These are phyloP conservation scores for Dendrocalamus latiflorus DNA, from an alignment of 202 grass and related monocot genomes.

Conservation along the genomic window DNA sequence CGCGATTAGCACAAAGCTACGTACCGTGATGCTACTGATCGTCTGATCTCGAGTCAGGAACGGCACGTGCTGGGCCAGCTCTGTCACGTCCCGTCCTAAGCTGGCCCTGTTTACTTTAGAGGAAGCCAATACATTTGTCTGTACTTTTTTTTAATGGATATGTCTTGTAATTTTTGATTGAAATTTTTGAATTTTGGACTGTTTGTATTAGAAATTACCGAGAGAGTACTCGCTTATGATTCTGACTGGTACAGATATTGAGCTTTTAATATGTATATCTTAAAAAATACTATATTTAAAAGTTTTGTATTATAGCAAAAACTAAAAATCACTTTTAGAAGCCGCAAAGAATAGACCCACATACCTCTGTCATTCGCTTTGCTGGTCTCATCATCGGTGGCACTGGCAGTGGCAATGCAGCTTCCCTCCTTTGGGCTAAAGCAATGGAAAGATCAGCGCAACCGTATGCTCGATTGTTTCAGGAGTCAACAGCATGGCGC, in stretches of 20 bases:
- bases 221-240: too few species aligned
- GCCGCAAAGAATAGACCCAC: too few species aligned
- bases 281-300: too few species aligned
- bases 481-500: neutral
- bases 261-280: too few species aligned
- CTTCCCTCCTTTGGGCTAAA: neutral
- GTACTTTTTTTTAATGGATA: too few species aligned
- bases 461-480: neutral
- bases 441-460: neutral
- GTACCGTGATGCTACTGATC: neutral
- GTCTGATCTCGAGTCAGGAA: neutral
- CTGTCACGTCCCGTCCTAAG: neutral
- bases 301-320: too few species aligned
- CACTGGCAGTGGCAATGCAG: neutral
- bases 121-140: neutral
- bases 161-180: too few species aligned
- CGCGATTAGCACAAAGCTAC: neutral
- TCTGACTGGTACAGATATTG: too few species aligned
- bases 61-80: conserved; percentile 4
- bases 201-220: too few species aligned
- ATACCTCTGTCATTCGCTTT: neutral
- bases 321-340: too few species aligned
- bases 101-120: neutral
- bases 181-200: too few species aligned
- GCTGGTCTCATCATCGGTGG: neutral